Conservation (phyloP, 768 basidiomycete species). For the Podaxis sp. region DNA sequence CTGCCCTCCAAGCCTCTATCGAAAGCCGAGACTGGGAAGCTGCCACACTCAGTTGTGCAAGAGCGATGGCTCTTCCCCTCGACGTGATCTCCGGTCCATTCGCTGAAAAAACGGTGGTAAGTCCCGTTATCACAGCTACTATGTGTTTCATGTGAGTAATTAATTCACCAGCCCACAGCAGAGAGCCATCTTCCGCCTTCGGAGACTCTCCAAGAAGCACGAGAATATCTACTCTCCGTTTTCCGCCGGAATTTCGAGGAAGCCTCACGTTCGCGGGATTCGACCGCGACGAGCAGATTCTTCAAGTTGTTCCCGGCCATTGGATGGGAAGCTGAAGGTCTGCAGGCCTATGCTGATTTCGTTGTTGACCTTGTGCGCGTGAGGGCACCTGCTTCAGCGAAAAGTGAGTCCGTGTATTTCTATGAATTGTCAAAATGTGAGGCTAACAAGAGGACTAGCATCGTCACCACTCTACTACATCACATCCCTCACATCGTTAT, state of each 20-base stretch:
- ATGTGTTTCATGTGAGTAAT: neutral
- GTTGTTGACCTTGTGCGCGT: conserved; percentile 87
- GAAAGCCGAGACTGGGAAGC: conserved; percentile 92
- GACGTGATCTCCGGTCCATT: conserved; percentile 82
- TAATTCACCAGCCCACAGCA: conserved; percentile 71
- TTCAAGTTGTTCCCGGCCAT: conserved; percentile 98
- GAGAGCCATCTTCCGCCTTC: conserved; percentile 84
- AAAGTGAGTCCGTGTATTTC: conserved; percentile 48
- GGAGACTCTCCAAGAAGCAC: conserved; percentile 75
- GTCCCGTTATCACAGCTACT: conserved; percentile 22
- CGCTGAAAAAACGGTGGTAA: conserved; percentile 83
- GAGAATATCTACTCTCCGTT: conserved; percentile 70
- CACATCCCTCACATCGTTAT: conserved; percentile 83
- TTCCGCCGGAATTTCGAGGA: conserved; percentile 81
- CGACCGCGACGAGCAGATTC: conserved; percentile 85
- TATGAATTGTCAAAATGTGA: conserved; percentile 13
- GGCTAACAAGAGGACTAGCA: conserved; percentile 43
- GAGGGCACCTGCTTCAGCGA: conserved; percentile 73
- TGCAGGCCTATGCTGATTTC: conserved; percentile 90
- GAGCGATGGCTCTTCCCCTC: conserved; percentile 82
- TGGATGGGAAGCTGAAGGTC: conserved; percentile 89
- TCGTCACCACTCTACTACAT: conserved; percentile 93
- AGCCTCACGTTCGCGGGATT: conserved; percentile 80
- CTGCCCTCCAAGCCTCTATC: conserved; percentile 67
- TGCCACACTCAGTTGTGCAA: conserved; percentile 85